Base-by-base conservation (phyloP, 495 filamentous ascomycete species). In the Echria macrotheca region DNA sequence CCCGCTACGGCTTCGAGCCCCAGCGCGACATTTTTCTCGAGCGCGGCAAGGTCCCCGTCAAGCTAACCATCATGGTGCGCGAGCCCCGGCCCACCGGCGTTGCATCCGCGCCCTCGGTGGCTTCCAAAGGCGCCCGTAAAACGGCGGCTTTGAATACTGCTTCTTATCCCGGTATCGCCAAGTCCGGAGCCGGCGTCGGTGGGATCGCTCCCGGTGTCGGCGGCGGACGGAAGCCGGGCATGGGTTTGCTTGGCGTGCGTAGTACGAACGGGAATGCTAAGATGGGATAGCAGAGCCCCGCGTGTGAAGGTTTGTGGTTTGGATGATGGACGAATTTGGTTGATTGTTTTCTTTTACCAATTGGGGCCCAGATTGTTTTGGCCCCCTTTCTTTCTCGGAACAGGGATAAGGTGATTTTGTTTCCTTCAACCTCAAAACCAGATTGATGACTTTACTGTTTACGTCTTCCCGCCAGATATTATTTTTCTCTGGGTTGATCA, bases 1-100 rank as follows among this genome's bases (percentile, higher is more conserved):
- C 76, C 52, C 80, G 79, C 60, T 78, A 84, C 57, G 86, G 84
- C 32, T 91, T 90, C 58, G 73, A 79, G 59, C 52, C 73, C 42
- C 70, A 66, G 56, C 70, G 65, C 52, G 75, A 77, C 46, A 74
- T 91, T 54, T 66, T 71, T 57, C 71, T 91, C 48, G 70, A 71
- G 63, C 59, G 81, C 15, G 78, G 73, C 24, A 66, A 69, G 42
- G 75, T 74, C 57, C 78, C 79, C n/a, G 75, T 89, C 19, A 72
- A 71, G 44, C 65, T 91, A 55, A 82, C 81, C 58, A 82, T 87
- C 69, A 91, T 91, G 87, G 80, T 87, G 35, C 24, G 44, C 11
- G 44, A 46, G 44, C 44, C 44, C 12, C 28, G 41, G 23, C 24
- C 41, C 5, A 11, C 1, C 24, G n/a, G 23, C 24, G 23, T 44